Conservation (phyloP, 2,329 filamentous ascomycete species). For the Nemania diffusa region DNA sequence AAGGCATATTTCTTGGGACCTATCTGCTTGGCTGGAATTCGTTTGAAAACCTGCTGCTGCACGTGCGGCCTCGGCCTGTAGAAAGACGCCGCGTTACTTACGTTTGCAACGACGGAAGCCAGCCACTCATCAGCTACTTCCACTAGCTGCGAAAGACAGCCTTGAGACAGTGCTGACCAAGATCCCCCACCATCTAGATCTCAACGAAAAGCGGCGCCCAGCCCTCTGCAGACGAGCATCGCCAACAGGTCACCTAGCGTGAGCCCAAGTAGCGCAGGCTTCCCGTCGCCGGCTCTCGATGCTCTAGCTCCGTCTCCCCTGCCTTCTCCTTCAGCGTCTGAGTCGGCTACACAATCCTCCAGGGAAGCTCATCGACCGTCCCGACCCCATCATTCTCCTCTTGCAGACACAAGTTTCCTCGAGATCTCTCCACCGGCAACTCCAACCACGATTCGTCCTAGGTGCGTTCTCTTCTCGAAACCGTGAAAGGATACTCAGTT, state of each 20-base stretch:
- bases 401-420: constrained; percentile 32
- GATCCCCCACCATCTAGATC: constrained; percentile 56
- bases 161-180: constrained; percentile 46
- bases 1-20: constrained; percentile 10
- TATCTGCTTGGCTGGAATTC: constrained; percentile 13
- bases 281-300: constrained; percentile 47
- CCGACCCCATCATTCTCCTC: constrained; percentile 15
- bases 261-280: constrained; percentile 53
- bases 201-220: constrained; percentile 59
- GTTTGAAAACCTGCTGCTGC: constrained; percentile 18
- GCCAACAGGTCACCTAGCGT: constrained; percentile 54
- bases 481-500: background rate
- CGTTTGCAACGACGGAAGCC: constrained; percentile 15
- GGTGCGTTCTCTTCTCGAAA: constrained; percentile 32
- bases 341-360: constrained; percentile 7
- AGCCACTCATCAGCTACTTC: constrained; percentile 31
- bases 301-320: constrained; percentile 44
- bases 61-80: constrained; percentile 31
- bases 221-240: constrained; percentile 59
- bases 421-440: constrained; percentile 35
- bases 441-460: constrained; percentile 22
- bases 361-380: constrained; percentile 19
- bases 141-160: constrained; percentile 32
- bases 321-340: constrained; percentile 40
- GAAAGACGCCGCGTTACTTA: constrained; percentile 31